Conservation (phyloP, 164 flowering plant genomes). For the Sedum album region DNA sequence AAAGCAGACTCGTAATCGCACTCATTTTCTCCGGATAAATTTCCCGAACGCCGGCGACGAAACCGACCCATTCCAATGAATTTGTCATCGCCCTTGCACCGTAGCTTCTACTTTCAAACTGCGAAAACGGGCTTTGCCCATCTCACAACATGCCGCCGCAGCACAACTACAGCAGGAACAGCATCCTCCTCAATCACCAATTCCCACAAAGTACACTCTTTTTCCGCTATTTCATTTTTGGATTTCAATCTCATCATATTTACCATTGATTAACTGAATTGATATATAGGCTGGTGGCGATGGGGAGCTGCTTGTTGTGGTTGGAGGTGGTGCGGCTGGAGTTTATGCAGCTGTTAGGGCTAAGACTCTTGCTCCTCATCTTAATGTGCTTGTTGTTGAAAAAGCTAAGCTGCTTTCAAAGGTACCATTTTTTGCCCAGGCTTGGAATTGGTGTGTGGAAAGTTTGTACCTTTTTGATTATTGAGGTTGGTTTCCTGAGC, state of each 20-base stretch:
- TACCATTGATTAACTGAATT: conserved; percentile 2
- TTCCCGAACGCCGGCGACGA: neutral
- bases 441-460: neutral
- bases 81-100: neutral
- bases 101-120: neutral
- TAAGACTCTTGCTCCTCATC: conserved; percentile 54
- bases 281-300: conserved; percentile 22
- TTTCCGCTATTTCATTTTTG: no score
- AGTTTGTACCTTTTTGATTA: neutral
- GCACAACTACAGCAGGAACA: neutral
- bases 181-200: conserved; percentile 9
- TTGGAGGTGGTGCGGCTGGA: conserved; percentile 87
- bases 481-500: conserved; percentile 9
- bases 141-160: no score
- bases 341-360: conserved; percentile 78
- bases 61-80: neutral
- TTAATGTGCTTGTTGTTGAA: conserved; percentile 71
- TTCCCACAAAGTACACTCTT: conserved; percentile 16
- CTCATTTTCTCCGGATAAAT: no score
- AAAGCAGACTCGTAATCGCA: no score
- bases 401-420: conserved; percentile 79
- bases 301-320: conserved; percentile 60
- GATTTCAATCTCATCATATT: no score
- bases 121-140: neutral
- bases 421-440: conserved; percentile 27